Percentiles rank a stretch among this genome's conserved stretches.
Evolutionary conservation across 2,329 filamentous ascomycete species (phyloP).

Genomic region (Magnaporthiopsis incrustans): DNA sequence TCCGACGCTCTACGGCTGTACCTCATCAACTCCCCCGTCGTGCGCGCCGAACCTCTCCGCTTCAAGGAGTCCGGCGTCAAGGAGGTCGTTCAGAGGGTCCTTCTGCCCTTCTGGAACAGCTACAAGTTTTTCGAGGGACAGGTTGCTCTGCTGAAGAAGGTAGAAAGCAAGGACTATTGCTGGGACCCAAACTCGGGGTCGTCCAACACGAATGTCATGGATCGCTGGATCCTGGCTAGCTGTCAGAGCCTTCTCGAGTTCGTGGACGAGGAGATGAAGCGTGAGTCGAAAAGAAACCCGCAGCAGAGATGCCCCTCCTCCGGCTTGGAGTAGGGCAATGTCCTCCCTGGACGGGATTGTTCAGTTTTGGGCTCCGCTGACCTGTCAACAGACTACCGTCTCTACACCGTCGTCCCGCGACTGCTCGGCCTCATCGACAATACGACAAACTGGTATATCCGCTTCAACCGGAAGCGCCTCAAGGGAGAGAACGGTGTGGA

Average conservation of each 20-base stretch:
- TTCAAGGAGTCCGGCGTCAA: slow-evolving; percentile 93
- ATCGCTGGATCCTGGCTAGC: slow-evolving; percentile 88
- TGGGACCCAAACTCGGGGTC: slow-evolving; percentile 71
- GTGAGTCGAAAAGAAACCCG: slow-evolving; percentile 32
- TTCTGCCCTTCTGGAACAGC: slow-evolving; percentile 90
- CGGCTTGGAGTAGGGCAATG: no score
- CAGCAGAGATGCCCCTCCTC: slow-evolving; percentile 3
- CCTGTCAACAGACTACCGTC: slow-evolving; percentile 47
- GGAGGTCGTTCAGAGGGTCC: slow-evolving; percentile 86
- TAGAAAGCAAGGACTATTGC: slow-evolving; percentile 64
- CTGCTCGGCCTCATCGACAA: slow-evolving; percentile 81
- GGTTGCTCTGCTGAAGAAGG: slow-evolving; percentile 78
- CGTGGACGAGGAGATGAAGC: slow-evolving; percentile 86
- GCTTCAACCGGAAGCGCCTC: slow-evolving; percentile 83
- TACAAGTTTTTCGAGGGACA: slow-evolving; percentile 96
- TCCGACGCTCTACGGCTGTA: slow-evolving; percentile 92
- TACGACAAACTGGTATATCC: slow-evolving; percentile 98
- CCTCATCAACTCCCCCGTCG: slow-evolving; percentile 92
- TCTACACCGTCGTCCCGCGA: slow-evolving; percentile 87
- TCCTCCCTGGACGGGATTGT: no score
- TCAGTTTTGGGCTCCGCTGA: background rate
- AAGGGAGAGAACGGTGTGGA: slow-evolving; percentile 83
- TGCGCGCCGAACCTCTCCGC: slow-evolving; percentile 78
- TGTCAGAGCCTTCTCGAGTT: slow-evolving; percentile 88
- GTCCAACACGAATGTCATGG: slow-evolving; percentile 82